Base-by-base conservation (phyloP, 257 asterid genomes). In the Cinchona pubescens region DNA sequence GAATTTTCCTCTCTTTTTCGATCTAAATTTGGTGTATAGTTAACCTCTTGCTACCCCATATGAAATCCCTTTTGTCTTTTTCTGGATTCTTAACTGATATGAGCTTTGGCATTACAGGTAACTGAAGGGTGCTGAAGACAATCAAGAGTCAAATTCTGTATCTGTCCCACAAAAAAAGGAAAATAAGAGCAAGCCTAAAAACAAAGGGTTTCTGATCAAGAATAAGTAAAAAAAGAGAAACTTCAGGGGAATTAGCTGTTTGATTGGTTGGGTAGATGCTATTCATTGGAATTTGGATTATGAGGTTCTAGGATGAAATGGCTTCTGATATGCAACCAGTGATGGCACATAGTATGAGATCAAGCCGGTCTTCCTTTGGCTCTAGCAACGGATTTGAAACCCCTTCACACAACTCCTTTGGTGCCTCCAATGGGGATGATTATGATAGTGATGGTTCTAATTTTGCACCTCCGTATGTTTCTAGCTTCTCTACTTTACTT, bases 371-470 rank as follows among this genome's bases (percentile, higher is more conserved):
- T 60, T 90, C 98, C 27, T 86, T 88, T 87, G 90, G 96, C 83
- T 88, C 96, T 48, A 89, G 91, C 84, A 92, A 91, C 82, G 98
- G 99, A 71, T 83, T 82, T 81, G 96, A 86, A 70, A 85, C 96
- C 71, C 94, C 87, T 72, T 88, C 95, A 0, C 88, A 85, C 85
- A 81, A 82, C 86, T 90, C 96, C 30, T 89, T 81, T 80, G 83
- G 86, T 37, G 79, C 84, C 78, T 84, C 98, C 71, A 91, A 88
- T 40, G 97, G 90, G 29, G 98, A 95, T 30, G 99, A 91, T 62
- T 95, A 92, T 73, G 99, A 92, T 81, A 92, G 97, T 40, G 99
- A 95, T 87, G 97, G 98, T 80, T 91, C 96, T 81, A 89, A 80
- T 83, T 95, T 90, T 18, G 91, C 94, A 62, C 98, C 98, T 34